Base-by-base conservation (phyloP, 192 early-diverging fungal species). In the Oehlia diaphana region DNA sequence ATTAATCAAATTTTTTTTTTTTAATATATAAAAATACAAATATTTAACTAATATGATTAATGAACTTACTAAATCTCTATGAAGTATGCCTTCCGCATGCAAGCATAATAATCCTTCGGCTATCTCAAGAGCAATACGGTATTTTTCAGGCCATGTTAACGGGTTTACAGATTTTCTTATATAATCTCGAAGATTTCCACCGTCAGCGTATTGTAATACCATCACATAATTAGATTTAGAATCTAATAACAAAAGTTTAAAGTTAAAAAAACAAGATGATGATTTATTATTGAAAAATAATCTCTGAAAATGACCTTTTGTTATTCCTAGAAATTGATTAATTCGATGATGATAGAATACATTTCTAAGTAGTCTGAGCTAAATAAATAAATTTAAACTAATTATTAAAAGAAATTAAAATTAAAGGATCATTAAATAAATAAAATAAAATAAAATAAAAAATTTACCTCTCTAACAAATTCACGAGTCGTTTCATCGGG, bases 101-200 rank as follows among this genome's bases (percentile, higher is more conserved):
- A 85, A 74, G 13, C 67, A 66, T 26, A 68, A 63, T 23, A 82
- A 79, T 4, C 77, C 80, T 0, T 49, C 9, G 0, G 84, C 42
- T n/a, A 85, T 85, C 39, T 85, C 81, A 9, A 76, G 75, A 2
- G 67, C 84, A 21, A 85, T 74, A 26, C 81, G 79, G 12, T 82
- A 74, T 62, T 82, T 85, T 37, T 82, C 81, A 53, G 37, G 33
- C 84, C 84, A 85, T 16, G 71, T 80, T 35, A 85, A 76, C 13
- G 61, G 75, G 1, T 72, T 67, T 73, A 76, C 77, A n/a, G 79
- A 75, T 44, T 73, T 79, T 75, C 79, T 81, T 49, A 85, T 74
- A 69, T 81, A 81, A 78, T 77, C 81, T 5, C 78, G 76, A 37
- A 85, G 78, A 14, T 81, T 82, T 28, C 81, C 81, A 6, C 79